phyloP scores from a whole-genome alignment of 2,329 filamentous ascomycete species.

The Trichoderma breve region DNA sequence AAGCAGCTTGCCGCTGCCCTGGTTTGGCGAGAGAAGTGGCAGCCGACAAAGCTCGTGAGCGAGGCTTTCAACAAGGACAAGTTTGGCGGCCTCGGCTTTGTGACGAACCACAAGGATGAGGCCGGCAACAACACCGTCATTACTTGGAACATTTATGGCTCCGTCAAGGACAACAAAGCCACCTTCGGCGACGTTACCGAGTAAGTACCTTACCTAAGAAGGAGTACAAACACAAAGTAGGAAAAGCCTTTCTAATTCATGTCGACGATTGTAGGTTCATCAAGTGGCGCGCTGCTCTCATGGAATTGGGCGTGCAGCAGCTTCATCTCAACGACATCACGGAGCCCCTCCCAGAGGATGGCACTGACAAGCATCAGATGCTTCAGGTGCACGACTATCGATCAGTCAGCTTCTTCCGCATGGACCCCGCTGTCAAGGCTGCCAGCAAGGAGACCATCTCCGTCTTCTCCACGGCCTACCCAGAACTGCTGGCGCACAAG shows the following conservation, averaged over 20 bases:
- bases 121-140: constrained; percentile 62
- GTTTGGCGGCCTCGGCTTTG: constrained; percentile 77
- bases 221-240: neutral
- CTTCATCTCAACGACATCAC: constrained; percentile 70
- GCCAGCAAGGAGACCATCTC: constrained; percentile 79
- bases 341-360: constrained; percentile 67
- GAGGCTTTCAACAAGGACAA: constrained; percentile 64
- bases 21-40: constrained; percentile 75
- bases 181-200: constrained; percentile 81
- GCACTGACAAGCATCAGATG: constrained; percentile 83
- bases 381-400: constrained; percentile 93
- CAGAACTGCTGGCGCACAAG: constrained; percentile 80
- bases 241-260: neutral
- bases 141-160: constrained; percentile 92
- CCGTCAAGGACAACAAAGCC: constrained; percentile 75
- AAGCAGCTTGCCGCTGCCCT: constrained; percentile 77
- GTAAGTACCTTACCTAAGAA: constrained; percentile 51
- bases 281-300: constrained; percentile 83
- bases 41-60: constrained; percentile 65
- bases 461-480: constrained; percentile 78
- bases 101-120: constrained; percentile 65
- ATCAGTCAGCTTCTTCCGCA: constrained; percentile 79
- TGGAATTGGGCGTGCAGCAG: constrained; percentile 79
- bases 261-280: constrained; percentile 65
- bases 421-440: constrained; percentile 72